Conservation (phyloP, 225 moss, liverwort and hornwort genomes). For the Climacium dendroides region DNA sequence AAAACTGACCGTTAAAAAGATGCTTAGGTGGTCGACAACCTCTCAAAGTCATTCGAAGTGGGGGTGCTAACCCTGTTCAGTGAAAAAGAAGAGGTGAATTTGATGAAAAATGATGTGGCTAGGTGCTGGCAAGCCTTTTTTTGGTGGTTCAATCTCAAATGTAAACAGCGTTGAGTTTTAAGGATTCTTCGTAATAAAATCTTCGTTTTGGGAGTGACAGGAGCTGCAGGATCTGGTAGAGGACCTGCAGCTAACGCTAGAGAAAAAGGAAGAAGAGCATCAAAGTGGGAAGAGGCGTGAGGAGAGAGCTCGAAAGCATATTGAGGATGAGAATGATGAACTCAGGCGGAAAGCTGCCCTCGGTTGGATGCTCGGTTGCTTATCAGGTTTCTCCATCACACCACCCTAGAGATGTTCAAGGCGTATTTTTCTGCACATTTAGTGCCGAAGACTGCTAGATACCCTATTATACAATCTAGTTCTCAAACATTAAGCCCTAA, state of each 20-base stretch:
- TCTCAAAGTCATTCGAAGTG: not conserved
- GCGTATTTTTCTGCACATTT: not conserved
- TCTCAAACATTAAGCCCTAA: not conserved
- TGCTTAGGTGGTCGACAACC: not conserved
- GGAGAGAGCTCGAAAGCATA: constrained; percentile 36
- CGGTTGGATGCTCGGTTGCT: constrained; percentile 78
- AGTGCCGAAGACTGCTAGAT: not conserved
- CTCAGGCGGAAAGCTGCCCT: constrained; percentile 61
- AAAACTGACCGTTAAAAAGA: not conserved
- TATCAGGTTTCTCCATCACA: constrained; percentile 36
- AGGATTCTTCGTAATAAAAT: not conserved
- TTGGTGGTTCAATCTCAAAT: not conserved
- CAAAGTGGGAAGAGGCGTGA: constrained; percentile 32
- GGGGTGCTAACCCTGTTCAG: not conserved
- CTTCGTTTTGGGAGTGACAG: constrained; percentile 5
- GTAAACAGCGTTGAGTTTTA: not conserved
- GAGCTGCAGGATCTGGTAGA: constrained; percentile 43
- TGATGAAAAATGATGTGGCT: not conserved
- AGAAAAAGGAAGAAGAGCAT: constrained; percentile 52
- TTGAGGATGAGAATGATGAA: constrained; percentile 51
- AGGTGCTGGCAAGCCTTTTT: not conserved
- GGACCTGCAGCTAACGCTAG: constrained; percentile 46
- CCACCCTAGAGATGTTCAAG: not conserved
- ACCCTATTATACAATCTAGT: not conserved
- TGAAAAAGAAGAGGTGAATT: not conserved